These are phyloP conservation scores for Drechslera avenae DNA, from an alignment of 2,329 filamentous ascomycete genomes.

Conservation along the genomic window DNA sequence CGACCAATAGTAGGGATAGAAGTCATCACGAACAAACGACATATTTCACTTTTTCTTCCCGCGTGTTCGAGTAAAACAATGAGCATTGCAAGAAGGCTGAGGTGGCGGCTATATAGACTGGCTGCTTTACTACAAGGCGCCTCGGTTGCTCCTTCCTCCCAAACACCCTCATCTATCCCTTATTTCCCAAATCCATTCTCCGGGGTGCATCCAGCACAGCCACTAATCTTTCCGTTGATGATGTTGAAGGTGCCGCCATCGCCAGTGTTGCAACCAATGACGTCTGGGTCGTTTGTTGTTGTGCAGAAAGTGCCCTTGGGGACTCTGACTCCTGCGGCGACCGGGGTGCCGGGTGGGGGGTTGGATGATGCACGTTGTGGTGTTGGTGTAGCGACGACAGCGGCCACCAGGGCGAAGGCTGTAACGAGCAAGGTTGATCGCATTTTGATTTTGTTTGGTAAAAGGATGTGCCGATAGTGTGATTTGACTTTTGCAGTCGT, in stretches of 20 bases:
- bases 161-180: background rate
- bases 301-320: slow-evolving; percentile 3
- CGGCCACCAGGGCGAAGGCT: background rate
- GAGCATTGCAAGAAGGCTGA: background rate
- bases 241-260: slow-evolving; percentile 2
- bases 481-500: background rate
- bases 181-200: background rate
- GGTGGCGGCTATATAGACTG: background rate
- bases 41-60: background rate
- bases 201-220: background rate
- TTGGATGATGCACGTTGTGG: background rate
- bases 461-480: background rate
- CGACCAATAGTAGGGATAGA: no score
- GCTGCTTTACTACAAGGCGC: background rate
- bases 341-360: background rate
- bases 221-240: background rate
- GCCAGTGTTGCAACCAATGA: slow-evolving; percentile 5
- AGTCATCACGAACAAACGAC: no score
- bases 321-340: background rate
- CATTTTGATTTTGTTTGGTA: no score
- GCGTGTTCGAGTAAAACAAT: background rate
- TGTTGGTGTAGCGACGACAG: background rate
- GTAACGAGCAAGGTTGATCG: background rate
- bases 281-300: background rate
- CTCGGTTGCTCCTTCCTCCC: background rate